Evolutionary conservation across 495 filamentous ascomycete genomes (phyloP).

Genomic region (Cryomyces antarcticus): DNA sequence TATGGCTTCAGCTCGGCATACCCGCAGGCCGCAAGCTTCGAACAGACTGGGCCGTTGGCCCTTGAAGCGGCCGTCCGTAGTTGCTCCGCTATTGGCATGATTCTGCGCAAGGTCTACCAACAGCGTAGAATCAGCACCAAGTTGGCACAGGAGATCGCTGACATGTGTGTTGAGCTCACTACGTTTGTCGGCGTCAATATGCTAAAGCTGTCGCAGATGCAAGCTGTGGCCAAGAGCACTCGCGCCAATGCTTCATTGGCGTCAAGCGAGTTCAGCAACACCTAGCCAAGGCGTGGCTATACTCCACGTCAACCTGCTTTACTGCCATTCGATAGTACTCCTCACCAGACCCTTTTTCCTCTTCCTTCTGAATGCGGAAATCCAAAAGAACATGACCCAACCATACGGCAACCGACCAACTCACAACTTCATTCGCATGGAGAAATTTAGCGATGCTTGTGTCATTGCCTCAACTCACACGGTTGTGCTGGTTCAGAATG

Average conservation of each 20-base stretch:
- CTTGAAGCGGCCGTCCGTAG: constrained; percentile 34
- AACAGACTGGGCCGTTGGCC: constrained; percentile 11
- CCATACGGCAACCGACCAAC: constrained; percentile 9
- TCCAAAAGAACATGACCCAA: constrained; percentile 13
- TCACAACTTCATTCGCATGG: constrained; percentile 26
- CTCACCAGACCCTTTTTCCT: constrained; percentile 55
- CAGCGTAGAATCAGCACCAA: constrained; percentile 46
- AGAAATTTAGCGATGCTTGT: constrained; percentile 48
- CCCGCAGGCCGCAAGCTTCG: neutral
- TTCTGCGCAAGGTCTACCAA: constrained; percentile 48
- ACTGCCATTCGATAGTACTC: constrained; percentile 55
- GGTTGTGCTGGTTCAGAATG: constrained; percentile 37
- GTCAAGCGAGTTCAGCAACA: constrained; percentile 26
- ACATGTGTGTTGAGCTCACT: constrained; percentile 12
- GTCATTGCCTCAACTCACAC: constrained; percentile 49
- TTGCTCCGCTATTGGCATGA: constrained; percentile 43
- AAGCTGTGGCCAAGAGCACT: constrained; percentile 28
- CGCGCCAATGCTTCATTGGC: constrained; percentile 25
- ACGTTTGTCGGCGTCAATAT: no score
- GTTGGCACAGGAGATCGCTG: constrained; percentile 43
- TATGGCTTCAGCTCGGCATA: constrained; percentile 6
- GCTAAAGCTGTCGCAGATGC: constrained; percentile 5
- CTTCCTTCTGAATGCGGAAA: constrained; percentile 26
- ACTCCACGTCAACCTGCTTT: constrained; percentile 46
- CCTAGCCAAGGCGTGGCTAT: constrained; percentile 39